Conservation (phyloP, 2,329 filamentous ascomycete genomes). For the Colletotrichum aenigma region DNA sequence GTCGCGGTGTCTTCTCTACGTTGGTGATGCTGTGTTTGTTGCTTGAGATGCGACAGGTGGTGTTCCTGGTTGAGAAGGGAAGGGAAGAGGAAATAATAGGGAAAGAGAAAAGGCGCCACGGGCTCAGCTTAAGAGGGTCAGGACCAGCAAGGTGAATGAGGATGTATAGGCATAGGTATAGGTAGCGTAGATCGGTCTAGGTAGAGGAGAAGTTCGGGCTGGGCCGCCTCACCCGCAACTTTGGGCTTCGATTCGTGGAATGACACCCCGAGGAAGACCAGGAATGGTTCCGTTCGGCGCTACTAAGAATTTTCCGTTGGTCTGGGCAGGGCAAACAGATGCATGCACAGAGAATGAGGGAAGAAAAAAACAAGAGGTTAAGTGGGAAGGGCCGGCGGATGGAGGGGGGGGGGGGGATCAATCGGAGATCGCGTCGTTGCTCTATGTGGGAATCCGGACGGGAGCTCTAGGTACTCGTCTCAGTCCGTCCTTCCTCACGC, state of each 20-base stretch:
- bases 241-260: constrained; percentile 18
- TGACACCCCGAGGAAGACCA: constrained; percentile 5
- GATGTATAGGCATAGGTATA: background rate
- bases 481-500: background rate
- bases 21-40: background rate
- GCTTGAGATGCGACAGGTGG: background rate
- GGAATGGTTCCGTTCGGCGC: constrained; percentile 4
- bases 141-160: background rate
- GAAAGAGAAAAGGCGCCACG: background rate
- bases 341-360: background rate
- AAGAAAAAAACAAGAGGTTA: constrained; percentile 2
- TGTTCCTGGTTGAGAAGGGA: background rate
- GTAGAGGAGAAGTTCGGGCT: background rate
- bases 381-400: background rate
- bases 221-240: constrained; percentile 9
- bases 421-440: background rate
- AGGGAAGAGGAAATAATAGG: background rate
- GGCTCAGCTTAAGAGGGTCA: background rate
- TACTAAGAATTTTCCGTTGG: constrained; percentile 11
- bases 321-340: background rate
- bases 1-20: background rate
- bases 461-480: background rate
- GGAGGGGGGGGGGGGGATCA: background rate
- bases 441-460: background rate
- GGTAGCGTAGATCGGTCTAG: background rate